Evolutionary conservation across 306 rosid species (phyloP), one percentile per base, ranked within the genome.

Genomic region (Malus asiatica): DNA sequence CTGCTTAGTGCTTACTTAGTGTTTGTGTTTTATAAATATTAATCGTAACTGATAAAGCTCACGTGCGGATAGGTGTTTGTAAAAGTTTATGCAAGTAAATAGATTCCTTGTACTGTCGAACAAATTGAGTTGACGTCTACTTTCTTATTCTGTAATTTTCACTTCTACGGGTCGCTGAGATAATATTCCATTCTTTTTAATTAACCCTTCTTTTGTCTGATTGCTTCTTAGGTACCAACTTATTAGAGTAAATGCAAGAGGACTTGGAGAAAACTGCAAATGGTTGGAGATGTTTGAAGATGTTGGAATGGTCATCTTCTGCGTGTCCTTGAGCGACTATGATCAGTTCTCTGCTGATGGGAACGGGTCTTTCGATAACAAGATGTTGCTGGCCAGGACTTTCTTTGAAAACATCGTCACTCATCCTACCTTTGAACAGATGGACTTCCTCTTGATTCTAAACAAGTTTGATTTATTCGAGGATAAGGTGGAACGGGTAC

Each of bases 201-300:
- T 27, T 76, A 45, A 80, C 61, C 57, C 44, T 51, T 65, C 2
- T 59, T 45, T 57, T 66, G 68, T 72, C 72, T 78, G 66, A 68
- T 75, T 66, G 83, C n/a, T 75, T 66, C 20, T 23, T 53, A 88
- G 92, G 87, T 86, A 88, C 79, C 90, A 88, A 75, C 88, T 88
- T 44, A 82, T 88, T 78, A 62, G 88, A 73, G 87, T 85, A 35
- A 85, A 82, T 38, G 86, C 85, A 15, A 81, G 76, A 80, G 89
- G 90, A 70, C 80, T 88, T 30, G 99, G 96, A 69, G 99, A 96
- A 87, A 92, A 92, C 86, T 96, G 93, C 86, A 96, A 96, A 87
- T 96, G 99, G 99, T 86, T 96, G 57, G 98, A 92, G 87, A 96
- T 96, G 99, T 92, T 96, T 82, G 99, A 96, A 81, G 99, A 92